Percentiles rank a stretch among this genome's conserved stretches.
Conservation (phyloP, 768 basidiomycete genomes). For the Tulasnella sp. region DNA sequence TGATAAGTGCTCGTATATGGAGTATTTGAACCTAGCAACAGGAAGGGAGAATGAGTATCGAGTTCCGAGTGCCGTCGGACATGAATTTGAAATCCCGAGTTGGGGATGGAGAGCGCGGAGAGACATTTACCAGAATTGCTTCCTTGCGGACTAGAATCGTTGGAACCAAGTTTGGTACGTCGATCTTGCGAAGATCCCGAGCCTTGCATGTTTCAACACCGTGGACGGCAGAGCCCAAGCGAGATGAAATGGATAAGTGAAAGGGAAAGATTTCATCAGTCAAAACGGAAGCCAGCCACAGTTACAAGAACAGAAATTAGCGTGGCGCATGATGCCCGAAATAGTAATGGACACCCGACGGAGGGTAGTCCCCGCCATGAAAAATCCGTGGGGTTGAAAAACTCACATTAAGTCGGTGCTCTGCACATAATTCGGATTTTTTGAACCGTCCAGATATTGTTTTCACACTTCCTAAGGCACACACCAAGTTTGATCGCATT, state of each 20-base stretch:
- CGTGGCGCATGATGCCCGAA: not conserved
- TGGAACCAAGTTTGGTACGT: constrained; percentile 88
- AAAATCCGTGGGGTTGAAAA: constrained; percentile 10
- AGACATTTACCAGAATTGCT: constrained; percentile 72
- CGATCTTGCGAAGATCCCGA: constrained; percentile 93
- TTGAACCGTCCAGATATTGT: constrained; percentile 83
- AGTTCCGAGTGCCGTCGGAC: not conserved
- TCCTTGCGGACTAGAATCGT: constrained; percentile 83
- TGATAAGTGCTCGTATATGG: constrained; percentile 88
- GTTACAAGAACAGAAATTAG: not conserved
- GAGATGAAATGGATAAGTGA: too few relatives aligned
- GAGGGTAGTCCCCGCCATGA: too few relatives aligned
- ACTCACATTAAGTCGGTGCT: constrained; percentile 82
- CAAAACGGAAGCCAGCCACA: not conserved
- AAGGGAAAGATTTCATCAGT: not conserved
- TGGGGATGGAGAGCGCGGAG: not conserved
- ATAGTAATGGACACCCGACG: constrained; percentile 19
- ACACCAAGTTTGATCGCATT: not conserved
- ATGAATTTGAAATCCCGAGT: not conserved
- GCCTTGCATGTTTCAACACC: constrained; percentile 45
- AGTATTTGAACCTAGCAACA: constrained; percentile 67
- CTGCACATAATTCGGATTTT: constrained; percentile 73
- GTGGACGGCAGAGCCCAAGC: too few relatives aligned
- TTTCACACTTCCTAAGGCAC: constrained; percentile 57
- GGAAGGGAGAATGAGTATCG: constrained; percentile 14